Evolutionary conservation across 2,329 filamentous ascomycete species (phyloP).

Genomic region (Mycosphaerella arachidis): DNA sequence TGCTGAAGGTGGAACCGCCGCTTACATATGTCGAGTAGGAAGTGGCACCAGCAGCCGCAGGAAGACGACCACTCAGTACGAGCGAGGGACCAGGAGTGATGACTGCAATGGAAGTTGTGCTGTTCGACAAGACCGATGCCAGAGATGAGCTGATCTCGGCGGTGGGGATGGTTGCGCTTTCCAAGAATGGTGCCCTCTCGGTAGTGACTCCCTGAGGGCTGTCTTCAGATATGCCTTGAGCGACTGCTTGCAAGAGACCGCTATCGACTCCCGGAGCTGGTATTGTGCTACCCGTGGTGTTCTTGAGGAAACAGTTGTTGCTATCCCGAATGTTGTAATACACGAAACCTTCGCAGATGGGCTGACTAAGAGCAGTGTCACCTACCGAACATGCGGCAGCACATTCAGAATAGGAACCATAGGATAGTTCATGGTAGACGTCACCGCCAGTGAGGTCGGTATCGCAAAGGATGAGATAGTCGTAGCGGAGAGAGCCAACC

Average conservation of each 20-base stretch:
- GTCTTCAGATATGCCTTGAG: conserved; percentile 23
- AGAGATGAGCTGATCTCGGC: conserved; percentile 27
- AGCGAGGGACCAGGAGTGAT: conserved; percentile 26
- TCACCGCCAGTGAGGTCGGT: conserved; percentile 29
- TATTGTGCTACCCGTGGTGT: conserved; percentile 23
- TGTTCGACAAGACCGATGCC: conserved; percentile 25
- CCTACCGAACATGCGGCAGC: conserved; percentile 32
- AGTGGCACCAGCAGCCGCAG: conserved; percentile 17
- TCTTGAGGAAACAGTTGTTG: conserved; percentile 33
- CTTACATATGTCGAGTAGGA: conserved; percentile 29
- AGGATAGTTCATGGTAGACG: conserved; percentile 24
- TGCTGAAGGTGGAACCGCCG: conserved; percentile 30
- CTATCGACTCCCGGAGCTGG: conserved; percentile 26
- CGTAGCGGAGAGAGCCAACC: conserved; percentile 30
- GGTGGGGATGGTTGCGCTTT: conserved; percentile 16
- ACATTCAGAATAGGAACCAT: conserved; percentile 30
- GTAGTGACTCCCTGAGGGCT: conserved; percentile 23
- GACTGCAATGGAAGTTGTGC: conserved; percentile 27
- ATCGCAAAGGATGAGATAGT: conserved; percentile 33
- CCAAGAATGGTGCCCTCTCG: conserved; percentile 22
- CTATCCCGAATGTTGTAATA: conserved; percentile 25
- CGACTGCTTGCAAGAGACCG: conserved; percentile 29
- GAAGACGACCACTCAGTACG: conserved; percentile 21
- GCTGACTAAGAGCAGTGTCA: conserved; percentile 26
- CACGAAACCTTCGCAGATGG: conserved; percentile 31